Base-by-base conservation (phyloP, 2,329 filamentous ascomycete genomes). In the Xylaria sp. region DNA sequence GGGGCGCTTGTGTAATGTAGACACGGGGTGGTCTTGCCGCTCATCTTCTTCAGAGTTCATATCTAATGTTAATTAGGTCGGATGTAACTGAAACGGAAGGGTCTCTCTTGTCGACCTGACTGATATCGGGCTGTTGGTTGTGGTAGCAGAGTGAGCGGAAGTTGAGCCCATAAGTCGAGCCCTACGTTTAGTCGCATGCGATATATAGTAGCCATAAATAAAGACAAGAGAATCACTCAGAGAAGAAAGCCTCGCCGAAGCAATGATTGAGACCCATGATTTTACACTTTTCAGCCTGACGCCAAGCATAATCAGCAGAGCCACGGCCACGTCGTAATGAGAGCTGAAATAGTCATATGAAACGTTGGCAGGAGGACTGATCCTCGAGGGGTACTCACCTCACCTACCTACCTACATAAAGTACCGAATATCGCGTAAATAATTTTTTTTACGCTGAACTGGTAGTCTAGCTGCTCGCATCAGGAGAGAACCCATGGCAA, bases 1-100 rank as follows among this genome's bases (percentile, higher is more conserved):
- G 62, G 52, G 39, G 48, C 52, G 66, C 25, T 69, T 69, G 3
- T 59, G 25, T 20, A n/a, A 23, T 48, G 36, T 13, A 43, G 13
- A 25, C 15, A 13, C 31, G 9, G 20, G n/a, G 12, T 54, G 33
- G 39, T 28, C 56, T 39, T 18, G 28, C 39, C 23, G 1, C 18
- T 67, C 20, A 52, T 28, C 28, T 28, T 18, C 13, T 52, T 12
- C 36, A 28, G 25, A 51, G 46, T 25, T 2, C 39, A 48, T 66
- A 55, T 36, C 33, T 36, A 36, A 23, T 41, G 12, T 52, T 39
- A 31, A 10, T 28, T 33, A 31, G 31, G 62, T 43, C 12, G 46
- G 52, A 43, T 46, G 31, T 39, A 9, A 23, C 49, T 15, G 41
- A 33, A 41, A 13, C 15, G 15, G 39, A 49, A 31, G 8, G 33